These are phyloP conservation scores for Aspergillus funiculosus DNA, from an alignment of 495 filamentous ascomycete species.

Conservation along the genomic window DNA sequence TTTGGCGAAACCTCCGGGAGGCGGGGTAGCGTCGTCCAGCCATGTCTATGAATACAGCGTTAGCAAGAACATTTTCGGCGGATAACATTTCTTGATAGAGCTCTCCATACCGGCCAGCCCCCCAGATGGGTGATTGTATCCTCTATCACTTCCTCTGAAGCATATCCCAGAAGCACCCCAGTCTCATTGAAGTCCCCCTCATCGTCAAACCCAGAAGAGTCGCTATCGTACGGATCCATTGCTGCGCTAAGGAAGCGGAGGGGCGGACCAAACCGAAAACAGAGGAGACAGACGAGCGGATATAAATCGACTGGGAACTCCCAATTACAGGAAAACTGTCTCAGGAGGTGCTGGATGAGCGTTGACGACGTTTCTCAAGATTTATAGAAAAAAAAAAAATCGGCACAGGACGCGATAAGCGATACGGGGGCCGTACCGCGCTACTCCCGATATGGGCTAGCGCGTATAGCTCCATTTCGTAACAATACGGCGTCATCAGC, in stretches of 20 bases:
- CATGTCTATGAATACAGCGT: conserved; percentile 56
- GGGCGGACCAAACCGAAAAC: no score
- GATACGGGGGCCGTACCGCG: conserved; percentile 9
- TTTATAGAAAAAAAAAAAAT: conserved; percentile 17
- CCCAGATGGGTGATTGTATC: conserved; percentile 88
- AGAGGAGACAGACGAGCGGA: no score
- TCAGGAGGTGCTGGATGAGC: no score
- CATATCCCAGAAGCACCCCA: conserved; percentile 84
- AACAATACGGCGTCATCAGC: not conserved
- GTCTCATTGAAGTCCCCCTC: conserved; percentile 73
- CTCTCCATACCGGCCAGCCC: conserved; percentile 67
- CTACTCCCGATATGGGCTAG: conserved; percentile 14
- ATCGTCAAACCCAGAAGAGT: conserved; percentile 56
- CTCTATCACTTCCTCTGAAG: conserved; percentile 71
- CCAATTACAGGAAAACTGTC: no score
- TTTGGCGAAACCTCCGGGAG: conserved; percentile 72
- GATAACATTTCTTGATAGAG: not conserved
- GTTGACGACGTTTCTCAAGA: no score
- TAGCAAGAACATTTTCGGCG: not conserved
- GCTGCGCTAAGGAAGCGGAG: not conserved
- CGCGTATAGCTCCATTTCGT: not conserved
- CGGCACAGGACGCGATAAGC: conserved; percentile 24
- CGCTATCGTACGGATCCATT: conserved; percentile 84
- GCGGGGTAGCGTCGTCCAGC: conserved; percentile 61
- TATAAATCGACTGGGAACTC: no score